Base-by-base conservation (phyloP, 1,284 basidiomycete genomes). In the Inonotus hispidus region DNA sequence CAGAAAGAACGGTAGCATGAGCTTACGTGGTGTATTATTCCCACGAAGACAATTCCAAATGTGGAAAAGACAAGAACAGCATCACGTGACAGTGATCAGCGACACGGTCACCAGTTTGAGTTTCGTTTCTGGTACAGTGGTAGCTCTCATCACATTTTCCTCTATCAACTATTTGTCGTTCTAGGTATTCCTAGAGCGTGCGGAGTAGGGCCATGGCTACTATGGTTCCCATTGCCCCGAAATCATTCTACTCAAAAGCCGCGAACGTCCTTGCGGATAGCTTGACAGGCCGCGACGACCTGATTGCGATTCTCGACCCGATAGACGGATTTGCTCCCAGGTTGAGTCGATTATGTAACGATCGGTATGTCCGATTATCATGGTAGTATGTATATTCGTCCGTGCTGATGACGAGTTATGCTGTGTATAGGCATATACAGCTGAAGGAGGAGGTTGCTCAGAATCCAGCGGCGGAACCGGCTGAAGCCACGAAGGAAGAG, bases 311-410 rank as follows among this genome's bases (percentile, higher is more conserved):
- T 1, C 77, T 90, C 2, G 78, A 90, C 65, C 85, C 84, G 16
- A 77, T 83, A 2, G 76, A 75, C 0, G 89, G 89, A 0, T 88
- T 89, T 70, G 88, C 88, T 14, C 86, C 87, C 0, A 77, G 81
- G 27, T 71, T 92, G 61, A 76, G 82, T 2, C 77, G 84, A 50
- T 73, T 90, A 67, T 90, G 88, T 69, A 76, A 77, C 27, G 79
- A 85, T 25, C 82, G 83, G 88, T 89, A 63, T 68, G 84, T 76
- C 3, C 23, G 46, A 41, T 53, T 13, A 41, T 55, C 21, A 29
- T 43, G 8, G 41, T 6, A 43, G 1, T n/a, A 13, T 39, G n/a
- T 0, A 39, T 39, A 3, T n/a, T 14, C 16, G 19, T 14, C 6
- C 19, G 16, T 43, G 41, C 41, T 43, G 41, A 43, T 43, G 16